Base-by-base conservation (phyloP, 768 basidiomycete species). In the Suillus bovinus region DNA sequence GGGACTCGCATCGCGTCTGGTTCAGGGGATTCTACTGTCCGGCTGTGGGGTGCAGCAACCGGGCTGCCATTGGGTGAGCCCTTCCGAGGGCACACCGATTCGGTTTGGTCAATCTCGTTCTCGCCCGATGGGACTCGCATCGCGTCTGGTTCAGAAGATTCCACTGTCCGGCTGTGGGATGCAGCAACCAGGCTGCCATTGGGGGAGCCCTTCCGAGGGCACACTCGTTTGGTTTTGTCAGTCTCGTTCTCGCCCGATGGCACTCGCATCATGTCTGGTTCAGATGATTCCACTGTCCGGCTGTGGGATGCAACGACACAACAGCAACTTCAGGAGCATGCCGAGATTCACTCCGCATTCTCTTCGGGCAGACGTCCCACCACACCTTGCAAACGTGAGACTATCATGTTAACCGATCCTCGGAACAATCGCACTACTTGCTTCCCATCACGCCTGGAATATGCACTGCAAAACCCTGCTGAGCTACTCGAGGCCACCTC, bases 151-250 rank as follows among this genome's bases (percentile, higher is more conserved):
- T 46, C 44, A 11, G 0, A 11, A 4, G 44, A 44, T 44, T 50
- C 50, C 7, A 60, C 61, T 22, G 29, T 68, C 4, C 60, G 69
- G n/a, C n/a, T 64, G 4, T 64, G 63, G 63, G 39, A 73, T 38
- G 34, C 57, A 60, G 62, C 36, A 8, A 73, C 67, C 29, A 27
- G 58, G 2, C 65, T 63, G 22, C 63, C 65, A 9, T 50, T 73
- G 61, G 54, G 44, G 5, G 44, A 46, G 44, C 22, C 22, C 44
- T 46, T 46, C 22, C 22, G n/a, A 24, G 22, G 44, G 22, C 44
- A 46, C 44, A 46, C 44, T 22, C 11, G 5, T 24, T 6, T 5
- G 5, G 44, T 46, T 46, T 24, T 0, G 22, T 46, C 44, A 24
- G 22, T 46, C 44, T 46, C 44, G 6, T 46, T 46, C 44, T 46